Percentiles rank a stretch among this genome's conserved stretches.
Evolutionary conservation across 2,329 filamentous ascomycete genomes (phyloP).

Genomic region (Phialophora chinensis): DNA sequence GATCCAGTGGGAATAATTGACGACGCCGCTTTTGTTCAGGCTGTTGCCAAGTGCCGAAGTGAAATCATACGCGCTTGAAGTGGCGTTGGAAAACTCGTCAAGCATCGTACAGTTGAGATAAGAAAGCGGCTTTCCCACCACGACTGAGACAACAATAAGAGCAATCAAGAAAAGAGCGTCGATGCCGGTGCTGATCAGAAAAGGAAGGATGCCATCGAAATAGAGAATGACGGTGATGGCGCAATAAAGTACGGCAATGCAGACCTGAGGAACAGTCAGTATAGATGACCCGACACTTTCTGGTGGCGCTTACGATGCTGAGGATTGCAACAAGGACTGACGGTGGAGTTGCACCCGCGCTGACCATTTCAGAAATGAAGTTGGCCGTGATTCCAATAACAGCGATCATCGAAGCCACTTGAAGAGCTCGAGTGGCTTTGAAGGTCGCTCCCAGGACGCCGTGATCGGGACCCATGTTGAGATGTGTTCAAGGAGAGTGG

Average conservation of each 20-base stretch:
- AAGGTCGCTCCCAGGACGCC: conserved; percentile 81
- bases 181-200: conserved; percentile 69
- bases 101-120: conserved; percentile 73
- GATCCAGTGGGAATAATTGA: conserved; percentile 62
- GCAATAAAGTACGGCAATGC: conserved; percentile 78
- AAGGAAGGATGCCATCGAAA: conserved; percentile 75
- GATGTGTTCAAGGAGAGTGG: conserved; percentile 9
- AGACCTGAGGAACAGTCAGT: conserved; percentile 61
- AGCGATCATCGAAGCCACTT: conserved; percentile 73
- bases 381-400: conserved; percentile 82
- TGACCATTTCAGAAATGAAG: conserved; percentile 79
- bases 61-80: conserved; percentile 61
- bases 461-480: conserved; percentile 51
- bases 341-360: conserved; percentile 68
- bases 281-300: background rate
- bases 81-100: conserved; percentile 53
- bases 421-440: conserved; percentile 72
- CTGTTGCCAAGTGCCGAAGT: conserved; percentile 59
- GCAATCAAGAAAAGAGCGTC: conserved; percentile 76
- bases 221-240: conserved; percentile 82
- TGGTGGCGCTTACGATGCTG: conserved; percentile 68
- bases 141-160: conserved; percentile 75
- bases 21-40: conserved; percentile 56
- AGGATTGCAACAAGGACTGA: conserved; percentile 78
- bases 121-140: conserved; percentile 79